A percentile compares a stretch with the other conserved stretches of the same genome.
These are phyloP conservation scores for Cordyceps tenuipes DNA, from an alignment of 2,329 filamentous ascomycete genomes.

Conservation along the genomic window DNA sequence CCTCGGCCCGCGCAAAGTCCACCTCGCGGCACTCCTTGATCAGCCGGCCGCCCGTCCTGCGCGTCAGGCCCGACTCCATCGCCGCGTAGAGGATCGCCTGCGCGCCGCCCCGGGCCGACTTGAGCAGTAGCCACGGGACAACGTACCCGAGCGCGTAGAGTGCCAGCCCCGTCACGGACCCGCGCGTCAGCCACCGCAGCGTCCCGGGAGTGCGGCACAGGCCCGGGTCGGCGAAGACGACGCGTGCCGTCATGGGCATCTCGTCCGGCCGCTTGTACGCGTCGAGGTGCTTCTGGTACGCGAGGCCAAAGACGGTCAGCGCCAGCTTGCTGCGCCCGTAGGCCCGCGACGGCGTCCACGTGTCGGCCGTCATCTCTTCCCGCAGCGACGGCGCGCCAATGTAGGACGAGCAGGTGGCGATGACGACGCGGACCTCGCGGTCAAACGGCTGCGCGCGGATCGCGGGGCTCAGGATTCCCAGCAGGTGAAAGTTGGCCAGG, in stretches of 20 bases:
- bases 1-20: constrained; percentile 61
- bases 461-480: constrained; percentile 85
- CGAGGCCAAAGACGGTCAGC: constrained; percentile 78
- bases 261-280: constrained; percentile 77
- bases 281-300: constrained; percentile 88
- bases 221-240: constrained; percentile 83
- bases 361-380: constrained; percentile 39
- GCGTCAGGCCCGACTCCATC: constrained; percentile 66
- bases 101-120: constrained; percentile 73
- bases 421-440: constrained; percentile 80
- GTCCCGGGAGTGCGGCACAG: constrained; percentile 78
- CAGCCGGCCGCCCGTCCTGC: constrained; percentile 55
- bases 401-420: constrained; percentile 83
- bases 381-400: constrained; percentile 64
- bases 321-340: constrained; percentile 67
- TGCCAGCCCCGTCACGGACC: constrained; percentile 70
- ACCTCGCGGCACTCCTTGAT: constrained; percentile 85
- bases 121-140: constrained; percentile 79
- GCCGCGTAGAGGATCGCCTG: constrained; percentile 79
- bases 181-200: constrained; percentile 76
- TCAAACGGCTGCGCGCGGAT: constrained; percentile 87
- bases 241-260: constrained; percentile 70
- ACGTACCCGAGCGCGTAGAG: constrained; percentile 72
- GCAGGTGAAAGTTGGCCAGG: constrained; percentile 87
- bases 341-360: constrained; percentile 47